phyloP scores from a whole-genome alignment of 495 filamentous ascomycete genomes.

The Talaromyces borbonicus region DNA sequence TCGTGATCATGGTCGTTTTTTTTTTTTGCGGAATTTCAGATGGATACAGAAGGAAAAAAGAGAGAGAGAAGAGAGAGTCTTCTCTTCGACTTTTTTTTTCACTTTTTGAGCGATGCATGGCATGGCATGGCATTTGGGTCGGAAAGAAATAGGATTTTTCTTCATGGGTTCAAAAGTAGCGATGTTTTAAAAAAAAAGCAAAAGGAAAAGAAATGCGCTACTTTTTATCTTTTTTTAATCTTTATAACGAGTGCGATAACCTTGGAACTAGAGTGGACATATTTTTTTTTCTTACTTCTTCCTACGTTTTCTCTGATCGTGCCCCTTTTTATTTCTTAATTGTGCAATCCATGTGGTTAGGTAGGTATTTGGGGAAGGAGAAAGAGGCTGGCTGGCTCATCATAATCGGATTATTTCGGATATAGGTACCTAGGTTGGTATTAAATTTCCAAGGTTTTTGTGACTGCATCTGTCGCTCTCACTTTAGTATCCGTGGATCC shows the following conservation, averaged over 20 bases:
- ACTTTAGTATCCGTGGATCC: too few relatives aligned
- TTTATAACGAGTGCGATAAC: neutral
- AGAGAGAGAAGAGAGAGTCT: neutral
- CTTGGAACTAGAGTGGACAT: neutral
- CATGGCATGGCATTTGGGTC: slow-evolving; percentile 8
- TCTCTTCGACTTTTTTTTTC: neutral
- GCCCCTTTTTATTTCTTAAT: too few relatives aligned
- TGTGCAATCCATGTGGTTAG: too few relatives aligned
- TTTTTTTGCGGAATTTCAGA: too few relatives aligned
- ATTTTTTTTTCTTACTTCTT: neutral
- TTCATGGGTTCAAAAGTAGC: slow-evolving; percentile 1
- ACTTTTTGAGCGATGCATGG: slow-evolving; percentile 10
- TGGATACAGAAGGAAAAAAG: too few relatives aligned
- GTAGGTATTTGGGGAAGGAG: too few relatives aligned
- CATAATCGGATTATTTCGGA: too few relatives aligned
- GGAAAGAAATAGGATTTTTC: slow-evolving; percentile 4
- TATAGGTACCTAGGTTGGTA: too few relatives aligned
- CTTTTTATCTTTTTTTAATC: too few relatives aligned
- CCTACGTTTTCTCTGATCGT: neutral
- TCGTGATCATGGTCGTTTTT: slow-evolving; percentile 1
- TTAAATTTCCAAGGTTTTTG: too few relatives aligned
- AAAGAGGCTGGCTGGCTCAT: too few relatives aligned
- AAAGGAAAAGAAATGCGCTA: neutral
- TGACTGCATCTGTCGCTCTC: too few relatives aligned
- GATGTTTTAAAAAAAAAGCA: neutral